Evolutionary conservation across 2,329 filamentous ascomycete genomes (phyloP), one percentile per base, ranked within the genome.

Genomic region (Xylariaceae sp.): DNA sequence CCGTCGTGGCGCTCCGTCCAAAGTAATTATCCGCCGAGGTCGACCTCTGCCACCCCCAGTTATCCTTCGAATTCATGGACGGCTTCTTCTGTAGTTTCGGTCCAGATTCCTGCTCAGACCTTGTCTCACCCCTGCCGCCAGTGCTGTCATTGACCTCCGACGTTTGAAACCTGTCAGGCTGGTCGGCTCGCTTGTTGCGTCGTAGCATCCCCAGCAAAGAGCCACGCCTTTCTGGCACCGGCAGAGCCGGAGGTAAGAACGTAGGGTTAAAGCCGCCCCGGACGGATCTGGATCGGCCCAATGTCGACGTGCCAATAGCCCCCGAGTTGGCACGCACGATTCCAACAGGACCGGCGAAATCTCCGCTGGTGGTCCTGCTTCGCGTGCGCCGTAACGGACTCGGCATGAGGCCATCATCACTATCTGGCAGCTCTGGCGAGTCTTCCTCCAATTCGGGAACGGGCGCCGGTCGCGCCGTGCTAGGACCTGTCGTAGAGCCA

Each of bases 161-260:
- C 44, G 84, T 83, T 37, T 80, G 77, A 17, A 87, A 80, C 67
- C 80, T 83, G 52, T 77, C 74, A 58, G 75, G 68, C 30, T 75
- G 67, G 62, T 82, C 78, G 41, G 73, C 73, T 48, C 74, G 77
- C 70, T 85, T 88, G 73, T 82, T 87, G 57, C 88, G 85, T 44
- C 85, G 82, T n/a, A 91, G 73, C 3, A 83, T 83, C n/a, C 66
- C 56, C 73, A 85, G 79, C 61, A 87, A 73, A 62, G 82, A 83
- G 58, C 74, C 79, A 52, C 78, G 75, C 45, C 55, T 63, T 37
- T 77, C 74, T 34, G 74, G 67, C 13, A 73, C 69, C 34, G 66
- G 56, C 13, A 64, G 60, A 4, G 59, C 53, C 4, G 75, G 69
- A 1, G 67, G 49, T 2, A 59, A 55, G 8, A 57, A 53, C 0